These are phyloP conservation scores for Neohortaea acidophila DNA, from an alignment of 495 filamentous ascomycete genomes.

Conservation along the genomic window DNA sequence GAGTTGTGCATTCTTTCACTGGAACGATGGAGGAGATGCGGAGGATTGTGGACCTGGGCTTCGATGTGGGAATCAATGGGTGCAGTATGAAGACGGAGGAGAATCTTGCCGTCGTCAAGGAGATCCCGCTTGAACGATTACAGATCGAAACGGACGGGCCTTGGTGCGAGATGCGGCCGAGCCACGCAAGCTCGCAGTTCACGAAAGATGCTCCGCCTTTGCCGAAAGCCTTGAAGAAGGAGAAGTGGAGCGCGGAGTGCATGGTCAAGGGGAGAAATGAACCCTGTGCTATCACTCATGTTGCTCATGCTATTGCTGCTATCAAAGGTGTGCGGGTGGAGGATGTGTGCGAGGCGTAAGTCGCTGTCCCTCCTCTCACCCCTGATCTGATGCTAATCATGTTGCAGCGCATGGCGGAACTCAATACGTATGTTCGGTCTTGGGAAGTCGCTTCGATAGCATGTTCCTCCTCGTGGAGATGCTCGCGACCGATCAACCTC, in stretches of 20 bases:
- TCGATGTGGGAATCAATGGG: conserved; percentile 80
- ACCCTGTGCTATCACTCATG: conserved; percentile 62
- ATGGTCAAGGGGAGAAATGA: conserved; percentile 93
- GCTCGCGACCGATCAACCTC: too few species aligned
- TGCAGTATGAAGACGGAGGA: conserved; percentile 86
- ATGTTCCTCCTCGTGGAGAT: background rate
- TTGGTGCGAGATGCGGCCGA: conserved; percentile 61
- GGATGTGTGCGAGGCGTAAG: conserved; percentile 70
- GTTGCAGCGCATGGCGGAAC: conserved; percentile 57
- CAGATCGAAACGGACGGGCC: conserved; percentile 93
- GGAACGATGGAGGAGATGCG: conserved; percentile 71
- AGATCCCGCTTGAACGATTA: conserved; percentile 54
- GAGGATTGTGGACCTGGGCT: conserved; percentile 53
- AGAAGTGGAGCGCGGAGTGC: conserved; percentile 67
- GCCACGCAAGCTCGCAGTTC: conserved; percentile 46
- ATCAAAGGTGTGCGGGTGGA: conserved; percentile 66
- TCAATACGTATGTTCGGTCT: conserved; percentile 67
- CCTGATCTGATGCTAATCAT: conserved; percentile 7
- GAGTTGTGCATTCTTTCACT: conserved; percentile 83
- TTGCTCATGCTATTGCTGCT: conserved; percentile 72
- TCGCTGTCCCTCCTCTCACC: conserved; percentile 7
- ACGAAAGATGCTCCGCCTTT: conserved; percentile 29
- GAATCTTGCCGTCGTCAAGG: conserved; percentile 65
- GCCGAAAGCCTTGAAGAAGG: conserved; percentile 62
- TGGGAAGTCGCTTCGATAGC: conserved; percentile 30